phyloP scores from a whole-genome alignment of 2,329 filamentous ascomycete species.

The Graphium sp. region DNA sequence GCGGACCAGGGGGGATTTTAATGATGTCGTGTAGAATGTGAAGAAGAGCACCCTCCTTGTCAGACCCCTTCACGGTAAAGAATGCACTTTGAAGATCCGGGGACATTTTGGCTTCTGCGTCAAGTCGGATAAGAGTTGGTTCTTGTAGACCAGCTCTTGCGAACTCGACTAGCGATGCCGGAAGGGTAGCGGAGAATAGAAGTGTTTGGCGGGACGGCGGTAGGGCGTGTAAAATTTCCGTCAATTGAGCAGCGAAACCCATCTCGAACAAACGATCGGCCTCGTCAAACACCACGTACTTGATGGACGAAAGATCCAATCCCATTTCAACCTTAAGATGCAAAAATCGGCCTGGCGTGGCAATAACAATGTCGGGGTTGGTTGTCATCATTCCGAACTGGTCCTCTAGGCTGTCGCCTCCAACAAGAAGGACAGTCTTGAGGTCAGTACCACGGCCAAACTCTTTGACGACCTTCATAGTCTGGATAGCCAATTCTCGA shows the following conservation, averaged over 20 bases:
- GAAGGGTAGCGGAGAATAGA: constrained; percentile 87
- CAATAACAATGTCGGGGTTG: constrained; percentile 95
- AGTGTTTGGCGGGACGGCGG: constrained; percentile 76
- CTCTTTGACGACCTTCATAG: constrained; percentile 91
- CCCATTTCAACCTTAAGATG: constrained; percentile 96
- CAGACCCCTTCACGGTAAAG: constrained; percentile 79
- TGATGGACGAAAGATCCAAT: constrained; percentile 75
- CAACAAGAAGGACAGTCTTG: constrained; percentile 77
- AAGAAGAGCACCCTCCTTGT: constrained; percentile 85
- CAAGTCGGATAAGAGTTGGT: constrained; percentile 73
- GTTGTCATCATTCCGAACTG: constrained; percentile 85
- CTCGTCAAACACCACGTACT: constrained; percentile 94
- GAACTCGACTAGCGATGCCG: constrained; percentile 89
- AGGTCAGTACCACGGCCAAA: constrained; percentile 80
- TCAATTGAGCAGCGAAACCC: constrained; percentile 88
- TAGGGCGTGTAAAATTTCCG: constrained; percentile 81
- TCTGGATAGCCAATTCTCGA: constrained; percentile 86
- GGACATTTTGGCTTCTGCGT: constrained; percentile 90
- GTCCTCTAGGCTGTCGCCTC: constrained; percentile 89
- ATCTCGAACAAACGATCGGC: constrained; percentile 96
- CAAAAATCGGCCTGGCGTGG: constrained; percentile 87
- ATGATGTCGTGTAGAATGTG: constrained; percentile 86
- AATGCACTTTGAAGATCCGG: constrained; percentile 92
- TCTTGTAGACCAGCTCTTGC: constrained; percentile 86
- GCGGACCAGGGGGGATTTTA: constrained; percentile 63